phyloP scores from a whole-genome alignment of 2,329 filamentous ascomycete genomes.

The Xylaria sp. region DNA sequence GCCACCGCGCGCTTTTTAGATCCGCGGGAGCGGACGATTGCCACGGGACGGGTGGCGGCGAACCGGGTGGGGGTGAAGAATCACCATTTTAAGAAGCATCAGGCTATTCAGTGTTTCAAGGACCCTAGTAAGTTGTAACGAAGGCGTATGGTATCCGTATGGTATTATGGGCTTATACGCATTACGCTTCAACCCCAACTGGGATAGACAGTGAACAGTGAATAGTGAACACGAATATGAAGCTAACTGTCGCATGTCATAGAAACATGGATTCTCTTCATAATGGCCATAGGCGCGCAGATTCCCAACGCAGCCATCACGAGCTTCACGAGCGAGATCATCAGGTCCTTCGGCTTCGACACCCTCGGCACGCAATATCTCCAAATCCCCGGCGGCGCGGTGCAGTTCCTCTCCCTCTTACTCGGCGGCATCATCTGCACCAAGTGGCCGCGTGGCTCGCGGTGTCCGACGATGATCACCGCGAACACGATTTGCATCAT shows the following conservation, averaged over 20 bases:
- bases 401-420: conserved; percentile 61
- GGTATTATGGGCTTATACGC: too few species aligned
- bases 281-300: conserved; percentile 59
- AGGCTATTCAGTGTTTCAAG: conserved; percentile 52
- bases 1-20: conserved; percentile 66
- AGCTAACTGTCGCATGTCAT: too few species aligned
- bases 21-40: conserved; percentile 59
- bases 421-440: conserved; percentile 58
- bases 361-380: conserved; percentile 61
- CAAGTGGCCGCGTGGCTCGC: conserved; percentile 53
- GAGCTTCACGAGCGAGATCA: conserved; percentile 44
- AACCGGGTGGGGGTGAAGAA: conserved; percentile 63
- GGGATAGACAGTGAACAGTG: too few species aligned
- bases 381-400: conserved; percentile 64
- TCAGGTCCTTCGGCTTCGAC: conserved; percentile 45
- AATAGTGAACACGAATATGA: too few species aligned
- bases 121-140: conserved; percentile 45
- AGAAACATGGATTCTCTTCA: conserved; percentile 61
- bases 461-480: conserved; percentile 61
- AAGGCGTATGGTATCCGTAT: not conserved
- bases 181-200: not conserved
- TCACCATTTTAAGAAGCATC: conserved; percentile 52
- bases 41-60: conserved; percentile 56
- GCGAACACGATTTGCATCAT: conserved; percentile 62
- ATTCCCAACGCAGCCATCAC: conserved; percentile 63